These are phyloP conservation scores for Leucocoprinus birnbaumii DNA, from an alignment of 768 basidiomycete genomes.

Conservation along the genomic window DNA sequence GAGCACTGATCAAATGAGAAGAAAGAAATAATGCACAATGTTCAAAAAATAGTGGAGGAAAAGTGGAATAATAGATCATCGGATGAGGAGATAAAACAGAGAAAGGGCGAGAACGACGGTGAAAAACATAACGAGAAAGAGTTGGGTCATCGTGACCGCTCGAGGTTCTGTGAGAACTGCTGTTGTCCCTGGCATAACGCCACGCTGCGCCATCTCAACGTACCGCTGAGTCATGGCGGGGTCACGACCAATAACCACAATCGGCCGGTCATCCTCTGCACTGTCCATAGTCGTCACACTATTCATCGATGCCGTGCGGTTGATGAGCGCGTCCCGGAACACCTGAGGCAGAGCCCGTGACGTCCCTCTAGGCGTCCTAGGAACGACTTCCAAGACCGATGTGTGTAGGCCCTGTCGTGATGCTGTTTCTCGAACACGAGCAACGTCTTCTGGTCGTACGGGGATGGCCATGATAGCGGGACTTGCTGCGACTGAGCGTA, in stretches of 20 bases:
- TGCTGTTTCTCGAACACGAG: slow-evolving; percentile 10
- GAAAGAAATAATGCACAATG: background rate
- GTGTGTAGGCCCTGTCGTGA: slow-evolving; percentile 6
- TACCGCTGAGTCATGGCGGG: slow-evolving; percentile 1
- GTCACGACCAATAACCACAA: slow-evolving; percentile 5
- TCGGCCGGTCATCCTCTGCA: background rate
- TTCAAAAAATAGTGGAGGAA: background rate
- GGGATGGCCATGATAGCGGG: slow-evolving; percentile 7
- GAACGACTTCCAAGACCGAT: slow-evolving; percentile 2
- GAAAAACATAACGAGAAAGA: slow-evolving; percentile 3
- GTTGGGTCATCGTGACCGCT: slow-evolving; percentile 2
- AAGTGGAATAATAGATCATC: background rate
- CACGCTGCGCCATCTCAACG: slow-evolving; percentile 10
- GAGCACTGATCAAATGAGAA: background rate
- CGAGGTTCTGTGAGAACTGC: background rate
- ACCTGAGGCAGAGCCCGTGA: background rate
- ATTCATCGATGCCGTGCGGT: background rate
- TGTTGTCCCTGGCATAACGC: slow-evolving; percentile 7
- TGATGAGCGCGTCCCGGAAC: background rate
- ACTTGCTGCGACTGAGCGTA: slow-evolving; percentile 3
- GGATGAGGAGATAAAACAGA: slow-evolving; percentile 1
- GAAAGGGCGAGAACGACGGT: background rate
- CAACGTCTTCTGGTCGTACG: slow-evolving; percentile 4
- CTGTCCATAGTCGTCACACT: background rate
- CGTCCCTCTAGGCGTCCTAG: background rate